Evolutionary conservation across 78 protist genomes (phyloP), one percentile per base, ranked within the genome.

Genomic region (Dictyostelium intermedium): DNA sequence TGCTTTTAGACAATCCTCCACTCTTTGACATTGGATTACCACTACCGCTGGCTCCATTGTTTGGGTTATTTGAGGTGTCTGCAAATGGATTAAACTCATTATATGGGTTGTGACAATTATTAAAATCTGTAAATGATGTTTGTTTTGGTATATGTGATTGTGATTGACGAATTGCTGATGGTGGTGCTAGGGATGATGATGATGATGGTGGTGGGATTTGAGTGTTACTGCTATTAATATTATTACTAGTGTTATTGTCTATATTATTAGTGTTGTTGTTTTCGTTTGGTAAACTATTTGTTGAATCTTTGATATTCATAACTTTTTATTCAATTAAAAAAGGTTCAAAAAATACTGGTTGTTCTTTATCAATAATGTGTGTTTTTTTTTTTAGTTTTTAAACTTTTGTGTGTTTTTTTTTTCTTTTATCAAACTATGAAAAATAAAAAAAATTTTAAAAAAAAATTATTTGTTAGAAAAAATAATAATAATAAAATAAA

Each of bases 301-400:
- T 32, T 10, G 77, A 70, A 25, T 32, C 30, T 25, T 70, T 32
- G 43, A 32, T 32, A 70, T 70, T 70, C 77, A 70, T 70, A 70
- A 70, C 77, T 70, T 70, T 70, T 70, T 70, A 70, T 70, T 30
- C 73, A 70, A 32, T 70, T 70, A 70, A 70, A 70, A 70, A 70
- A 70, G 77, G 77, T 70, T 70, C 20, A 70, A 70, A 70, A 70
- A 70, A 70, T 70, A 63, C 73, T 63, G 32, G 35, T 10, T 63
- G 23, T 20, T 50, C 16, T 50, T 50, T 50, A 45, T 45, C 53
- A 45, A 45, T 50, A 10, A 50, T 50, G 6, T 2, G 3, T 50
- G 3, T 10, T 50, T 11, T 50, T 13, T 13, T 13, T 50, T 13
- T 50, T 50, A 39, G 43, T 39, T 39, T 39, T 39, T 39, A 39